Conservation (phyloP, 306 rosid species). For the Rubus parviflorus region DNA sequence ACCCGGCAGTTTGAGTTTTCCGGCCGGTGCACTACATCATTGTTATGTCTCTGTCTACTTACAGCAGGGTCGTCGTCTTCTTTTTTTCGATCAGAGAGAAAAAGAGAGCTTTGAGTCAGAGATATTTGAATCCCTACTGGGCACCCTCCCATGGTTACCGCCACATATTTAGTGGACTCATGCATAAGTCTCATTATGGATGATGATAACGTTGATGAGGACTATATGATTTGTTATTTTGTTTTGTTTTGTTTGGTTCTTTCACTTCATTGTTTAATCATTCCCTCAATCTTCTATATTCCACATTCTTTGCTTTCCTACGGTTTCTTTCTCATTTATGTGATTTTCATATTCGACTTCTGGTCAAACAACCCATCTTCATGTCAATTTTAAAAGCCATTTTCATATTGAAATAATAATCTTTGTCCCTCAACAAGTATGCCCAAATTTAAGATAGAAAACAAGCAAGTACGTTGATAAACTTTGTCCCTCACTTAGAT, state of each 20-base stretch:
- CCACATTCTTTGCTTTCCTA: slow-evolving; percentile 4
- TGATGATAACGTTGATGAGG: not conserved
- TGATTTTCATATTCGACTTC: not conserved
- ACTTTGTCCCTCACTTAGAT: too few species aligned
- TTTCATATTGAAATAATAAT: not conserved
- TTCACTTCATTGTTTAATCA: slow-evolving; percentile 13
- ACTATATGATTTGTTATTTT: not conserved
- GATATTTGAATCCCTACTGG: not conserved
- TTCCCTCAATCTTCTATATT: not conserved
- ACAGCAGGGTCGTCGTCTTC: not conserved
- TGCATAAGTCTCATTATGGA: not conserved
- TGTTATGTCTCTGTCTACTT: slow-evolving; percentile 1
- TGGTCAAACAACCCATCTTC: not conserved
- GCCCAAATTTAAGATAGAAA: too few species aligned
- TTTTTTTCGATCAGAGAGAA: not conserved
- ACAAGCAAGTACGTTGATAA: too few species aligned
- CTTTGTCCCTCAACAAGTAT: not conserved
- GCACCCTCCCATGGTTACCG: not conserved
- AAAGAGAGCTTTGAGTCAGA: not conserved
- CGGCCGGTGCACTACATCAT: slow-evolving; percentile 4
- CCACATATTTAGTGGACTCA: not conserved
- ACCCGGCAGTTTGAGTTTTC: slow-evolving; percentile 9
- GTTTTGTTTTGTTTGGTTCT: not conserved
- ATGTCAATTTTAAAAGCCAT: not conserved
- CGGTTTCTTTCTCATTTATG: not conserved